Evolutionary conservation across 305 asterid species (phyloP).

Genomic region (Solanum hybrid): DNA sequence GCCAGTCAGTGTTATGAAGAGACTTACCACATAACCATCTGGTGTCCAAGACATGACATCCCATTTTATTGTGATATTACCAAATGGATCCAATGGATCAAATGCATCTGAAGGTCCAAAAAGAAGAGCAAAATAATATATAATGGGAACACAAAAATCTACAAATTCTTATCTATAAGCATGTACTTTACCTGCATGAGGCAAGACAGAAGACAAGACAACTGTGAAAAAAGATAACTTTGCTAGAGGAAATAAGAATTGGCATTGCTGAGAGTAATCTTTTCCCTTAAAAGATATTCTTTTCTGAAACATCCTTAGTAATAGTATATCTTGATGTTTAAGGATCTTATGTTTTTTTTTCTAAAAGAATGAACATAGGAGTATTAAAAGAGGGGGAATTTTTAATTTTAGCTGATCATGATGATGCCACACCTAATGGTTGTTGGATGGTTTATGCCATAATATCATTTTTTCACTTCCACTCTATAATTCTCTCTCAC

Average conservation of each 20-base stretch:
- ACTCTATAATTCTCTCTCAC: conserved; percentile 1
- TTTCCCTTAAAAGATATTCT: neutral
- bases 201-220: conserved; percentile 6
- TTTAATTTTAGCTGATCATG: neutral
- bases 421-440: conserved; percentile 12
- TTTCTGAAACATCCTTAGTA: neutral
- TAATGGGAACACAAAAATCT: neutral
- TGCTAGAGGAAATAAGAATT: neutral
- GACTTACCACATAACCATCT: conserved; percentile 62
- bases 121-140: neutral
- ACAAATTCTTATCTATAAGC: neutral
- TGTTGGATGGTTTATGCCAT: neutral
- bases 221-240: neutral
- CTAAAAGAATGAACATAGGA: neutral
- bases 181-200: conserved; percentile 17
- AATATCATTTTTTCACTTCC: neutral
- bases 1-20: neutral
- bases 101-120: conserved; percentile 15
- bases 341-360: neutral
- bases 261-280: neutral
- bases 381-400: neutral
- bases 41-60: conserved; percentile 33
- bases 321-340: neutral
- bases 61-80: conserved; percentile 33
- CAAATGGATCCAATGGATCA: conserved; percentile 36